A percentile compares a stretch with the other conserved stretches of the same genome.
Evolutionary conservation across 2,329 filamentous ascomycete species (phyloP).

Genomic region (Aspergillus ochraceus): DNA sequence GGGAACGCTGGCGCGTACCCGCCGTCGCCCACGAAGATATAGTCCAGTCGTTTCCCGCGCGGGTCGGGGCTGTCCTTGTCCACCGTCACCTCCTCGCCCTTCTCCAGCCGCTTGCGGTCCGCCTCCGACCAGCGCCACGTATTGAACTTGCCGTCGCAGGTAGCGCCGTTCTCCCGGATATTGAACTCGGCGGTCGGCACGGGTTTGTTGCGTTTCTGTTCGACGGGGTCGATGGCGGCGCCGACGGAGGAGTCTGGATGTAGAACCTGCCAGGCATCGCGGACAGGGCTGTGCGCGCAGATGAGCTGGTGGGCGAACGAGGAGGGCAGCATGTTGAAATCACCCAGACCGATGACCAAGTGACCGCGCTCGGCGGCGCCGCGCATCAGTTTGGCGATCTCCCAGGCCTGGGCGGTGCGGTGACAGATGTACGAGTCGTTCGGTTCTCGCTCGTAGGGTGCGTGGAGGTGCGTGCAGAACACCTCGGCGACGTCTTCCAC

Average conservation of each 20-base stretch:
- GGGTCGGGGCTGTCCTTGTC: slow-evolving; percentile 68
- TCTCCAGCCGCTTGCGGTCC: slow-evolving; percentile 66
- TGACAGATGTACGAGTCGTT: slow-evolving; percentile 87
- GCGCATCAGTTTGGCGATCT: slow-evolving; percentile 85
- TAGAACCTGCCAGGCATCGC: slow-evolving; percentile 80
- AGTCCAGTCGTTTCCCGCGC: slow-evolving; percentile 84
- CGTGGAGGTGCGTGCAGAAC: slow-evolving; percentile 90
- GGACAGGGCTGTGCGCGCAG: slow-evolving; percentile 72
- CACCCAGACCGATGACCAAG: slow-evolving; percentile 81
- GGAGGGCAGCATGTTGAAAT: slow-evolving; percentile 94
- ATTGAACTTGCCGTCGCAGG: slow-evolving; percentile 82
- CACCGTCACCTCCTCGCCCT: slow-evolving; percentile 64
- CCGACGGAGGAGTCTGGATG: slow-evolving; percentile 84
- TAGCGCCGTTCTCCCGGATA: slow-evolving; percentile 76
- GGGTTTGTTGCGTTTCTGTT: slow-evolving; percentile 64
- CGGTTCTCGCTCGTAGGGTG: slow-evolving; percentile 78
- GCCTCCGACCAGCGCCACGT: slow-evolving; percentile 87
- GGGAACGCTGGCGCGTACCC: slow-evolving; percentile 32
- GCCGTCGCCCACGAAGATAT: slow-evolving; percentile 77
- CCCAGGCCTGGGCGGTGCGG: slow-evolving; percentile 90
- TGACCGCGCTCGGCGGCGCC: slow-evolving; percentile 77
- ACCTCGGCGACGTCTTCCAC: slow-evolving; percentile 74
- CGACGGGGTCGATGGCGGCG: slow-evolving; percentile 65
- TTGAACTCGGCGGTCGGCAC: slow-evolving; percentile 78
- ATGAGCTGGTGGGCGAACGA: slow-evolving; percentile 83